Evolutionary conservation across 2,329 filamentous ascomycete species (phyloP).

Genomic region (Blastomyces percursus): DNA sequence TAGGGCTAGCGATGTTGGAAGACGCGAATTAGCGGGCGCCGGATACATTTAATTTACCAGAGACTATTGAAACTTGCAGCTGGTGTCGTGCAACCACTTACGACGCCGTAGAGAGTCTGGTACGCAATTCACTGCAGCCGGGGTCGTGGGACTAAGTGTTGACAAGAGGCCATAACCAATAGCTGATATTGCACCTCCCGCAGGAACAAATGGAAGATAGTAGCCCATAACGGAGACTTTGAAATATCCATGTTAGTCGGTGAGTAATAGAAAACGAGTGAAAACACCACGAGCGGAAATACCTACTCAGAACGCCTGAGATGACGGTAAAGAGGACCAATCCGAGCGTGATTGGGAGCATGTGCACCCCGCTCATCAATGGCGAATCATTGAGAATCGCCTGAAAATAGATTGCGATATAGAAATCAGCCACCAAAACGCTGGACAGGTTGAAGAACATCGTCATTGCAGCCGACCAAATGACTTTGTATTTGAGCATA

Average conservation of each 20-base stretch:
- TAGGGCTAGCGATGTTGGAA: slow-evolving; percentile 13
- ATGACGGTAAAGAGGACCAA: slow-evolving; percentile 15
- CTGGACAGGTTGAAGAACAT: slow-evolving; percentile 19
- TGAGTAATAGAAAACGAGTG: not conserved
- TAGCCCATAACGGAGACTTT: slow-evolving; percentile 24
- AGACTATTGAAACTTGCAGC: slow-evolving; percentile 10
- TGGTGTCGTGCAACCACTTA: slow-evolving; percentile 10
- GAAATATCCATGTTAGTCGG: not conserved
- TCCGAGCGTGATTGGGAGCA: slow-evolving; percentile 27
- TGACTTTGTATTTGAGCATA: slow-evolving; percentile 22
- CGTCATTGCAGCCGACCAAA: slow-evolving; percentile 21
- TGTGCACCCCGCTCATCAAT: slow-evolving; percentile 29
- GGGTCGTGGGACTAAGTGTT: slow-evolving; percentile 18
- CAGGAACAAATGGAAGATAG: slow-evolving; percentile 24
- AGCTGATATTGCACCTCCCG: slow-evolving; percentile 19
- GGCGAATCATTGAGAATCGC: slow-evolving; percentile 27
- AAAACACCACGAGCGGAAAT: not conserved
- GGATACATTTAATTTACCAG: not conserved
- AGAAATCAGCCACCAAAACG: slow-evolving; percentile 22
- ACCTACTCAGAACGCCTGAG: slow-evolving; percentile 13
- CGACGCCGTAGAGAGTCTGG: slow-evolving; percentile 21
- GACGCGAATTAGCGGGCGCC: not conserved
- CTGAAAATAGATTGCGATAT: slow-evolving; percentile 35
- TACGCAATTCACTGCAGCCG: slow-evolving; percentile 22
- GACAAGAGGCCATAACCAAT: slow-evolving; percentile 26